These are phyloP conservation scores for Cyclotella baltica DNA, from an alignment of 108 stramenopile genomes.

Conservation along the genomic window DNA sequence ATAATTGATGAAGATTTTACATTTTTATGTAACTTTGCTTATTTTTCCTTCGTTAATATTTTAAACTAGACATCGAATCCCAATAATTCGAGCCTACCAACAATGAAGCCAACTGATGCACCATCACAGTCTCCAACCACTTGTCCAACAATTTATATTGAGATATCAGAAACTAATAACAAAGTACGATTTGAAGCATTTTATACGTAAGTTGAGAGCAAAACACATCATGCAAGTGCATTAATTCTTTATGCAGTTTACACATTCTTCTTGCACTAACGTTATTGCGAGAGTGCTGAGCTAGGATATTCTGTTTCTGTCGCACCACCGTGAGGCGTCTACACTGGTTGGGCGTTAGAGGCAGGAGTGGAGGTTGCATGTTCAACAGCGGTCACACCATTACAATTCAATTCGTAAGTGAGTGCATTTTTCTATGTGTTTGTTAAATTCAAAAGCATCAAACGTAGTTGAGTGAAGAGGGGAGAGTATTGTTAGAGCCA, in stretches of 20 bases:
- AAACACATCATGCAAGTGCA: background rate
- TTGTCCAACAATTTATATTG: slow-evolving; percentile 1
- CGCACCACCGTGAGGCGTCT: no score
- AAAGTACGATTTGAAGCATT: slow-evolving; percentile 1
- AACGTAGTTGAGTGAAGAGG: no score
- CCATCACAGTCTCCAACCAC: background rate
- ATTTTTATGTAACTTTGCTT: no score
- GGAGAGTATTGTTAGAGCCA: no score
- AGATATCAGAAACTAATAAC: background rate
- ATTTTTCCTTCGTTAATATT: background rate
- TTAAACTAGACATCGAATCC: background rate
- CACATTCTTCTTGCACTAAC: background rate
- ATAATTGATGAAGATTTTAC: no score
- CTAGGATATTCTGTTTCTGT: slow-evolving; percentile 17
- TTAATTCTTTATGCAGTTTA: background rate
- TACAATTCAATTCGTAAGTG: no score
- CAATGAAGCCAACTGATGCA: background rate
- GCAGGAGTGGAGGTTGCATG: no score
- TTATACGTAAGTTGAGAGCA: slow-evolving; percentile 8
- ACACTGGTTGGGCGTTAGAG: no score
- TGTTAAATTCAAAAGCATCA: no score
- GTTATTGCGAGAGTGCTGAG: background rate
- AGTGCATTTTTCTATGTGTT: no score
- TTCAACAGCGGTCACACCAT: no score
- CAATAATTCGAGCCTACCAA: background rate